Evolutionary conservation across 805 yeast species (phyloP), one percentile per base, ranked within the genome.

Genomic region (Kuraishia ogatae): DNA sequence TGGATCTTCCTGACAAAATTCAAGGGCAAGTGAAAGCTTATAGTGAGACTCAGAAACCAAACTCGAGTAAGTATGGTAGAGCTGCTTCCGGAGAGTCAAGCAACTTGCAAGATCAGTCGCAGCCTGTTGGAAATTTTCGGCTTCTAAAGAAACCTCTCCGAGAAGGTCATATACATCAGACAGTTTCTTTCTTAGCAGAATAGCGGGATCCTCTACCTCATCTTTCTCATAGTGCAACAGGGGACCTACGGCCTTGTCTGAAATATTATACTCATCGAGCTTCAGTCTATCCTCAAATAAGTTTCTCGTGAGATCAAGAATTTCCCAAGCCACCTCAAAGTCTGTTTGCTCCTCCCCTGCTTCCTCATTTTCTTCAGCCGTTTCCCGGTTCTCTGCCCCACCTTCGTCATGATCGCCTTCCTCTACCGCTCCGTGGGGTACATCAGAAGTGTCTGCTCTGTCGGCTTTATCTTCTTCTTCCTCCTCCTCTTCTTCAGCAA

Each of bases 81-180:
- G 64, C 55, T 80, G 70, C 52, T 71, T 64, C 65, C 88, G 78
- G 50, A 85, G 69, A 28, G 78, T 70, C 39, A 88, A 74, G 48
- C 89, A 75, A 20, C 79, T 70, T 51, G 75, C 71, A 56, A 90
- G 81, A 66, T 92, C 97, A 20, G 72, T 71, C 0, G 85, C 79
- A 0, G 97, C 89, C 67, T 89, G 96, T 17, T 74, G 70, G 67
- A 91, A 91, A 68, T 89, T 89, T 62, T 93, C 97, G 1, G 94
- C 81, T 65, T 93, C 99, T 50, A 92, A 74, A 0, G 96, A 85
- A 10, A 92, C 87, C 65, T 93, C 97, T 35, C 98, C 98, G 19
- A 91, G 74, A 11, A 92, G 69, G 63, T 87, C 92, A 65, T 84
- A 87, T 1, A 85, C 80, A 55, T 89, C 92, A 0, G 92, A 83